phyloP scores from a whole-genome alignment of 2,329 filamentous ascomycete genomes.

The Chaetomium olivaceum region DNA sequence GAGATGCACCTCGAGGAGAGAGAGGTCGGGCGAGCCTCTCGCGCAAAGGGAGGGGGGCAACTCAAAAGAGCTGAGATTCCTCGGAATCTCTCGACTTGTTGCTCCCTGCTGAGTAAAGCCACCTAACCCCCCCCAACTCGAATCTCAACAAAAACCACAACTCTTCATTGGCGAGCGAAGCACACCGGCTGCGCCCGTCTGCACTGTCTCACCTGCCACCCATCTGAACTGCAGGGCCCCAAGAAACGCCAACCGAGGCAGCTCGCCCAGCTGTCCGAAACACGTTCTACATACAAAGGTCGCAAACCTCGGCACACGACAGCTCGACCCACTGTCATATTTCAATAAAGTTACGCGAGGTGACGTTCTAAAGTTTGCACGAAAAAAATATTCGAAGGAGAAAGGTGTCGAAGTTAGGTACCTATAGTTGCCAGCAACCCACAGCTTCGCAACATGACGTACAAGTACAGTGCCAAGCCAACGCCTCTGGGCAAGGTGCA shows the following conservation, averaged over 20 bases:
- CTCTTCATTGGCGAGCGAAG: background rate
- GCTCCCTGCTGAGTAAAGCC: background rate
- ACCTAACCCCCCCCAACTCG: background rate
- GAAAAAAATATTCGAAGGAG: background rate
- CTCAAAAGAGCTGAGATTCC: background rate
- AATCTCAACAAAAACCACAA: background rate
- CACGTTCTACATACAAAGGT: too few relatives aligned
- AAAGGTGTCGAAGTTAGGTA: background rate
- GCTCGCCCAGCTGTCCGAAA: background rate
- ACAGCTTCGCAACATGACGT: constrained; percentile 22
- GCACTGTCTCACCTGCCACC: background rate
- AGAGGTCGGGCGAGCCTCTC: background rate
- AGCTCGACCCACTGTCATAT: background rate
- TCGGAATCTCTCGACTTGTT: background rate
- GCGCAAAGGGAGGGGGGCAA: background rate
- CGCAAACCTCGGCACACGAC: background rate
- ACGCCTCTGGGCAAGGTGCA: constrained; percentile 61
- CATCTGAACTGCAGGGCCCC: background rate
- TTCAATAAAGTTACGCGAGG: background rate
- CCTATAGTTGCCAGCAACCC: background rate
- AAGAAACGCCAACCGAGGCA: constrained; percentile 3
- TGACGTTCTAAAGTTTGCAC: background rate
- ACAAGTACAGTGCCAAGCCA: constrained; percentile 45
- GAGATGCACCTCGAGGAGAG: background rate
- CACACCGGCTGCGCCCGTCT: background rate